These are phyloP conservation scores for Saccharomycopsis fermentans DNA, from an alignment of 805 yeast genomes.

Conservation along the genomic window DNA sequence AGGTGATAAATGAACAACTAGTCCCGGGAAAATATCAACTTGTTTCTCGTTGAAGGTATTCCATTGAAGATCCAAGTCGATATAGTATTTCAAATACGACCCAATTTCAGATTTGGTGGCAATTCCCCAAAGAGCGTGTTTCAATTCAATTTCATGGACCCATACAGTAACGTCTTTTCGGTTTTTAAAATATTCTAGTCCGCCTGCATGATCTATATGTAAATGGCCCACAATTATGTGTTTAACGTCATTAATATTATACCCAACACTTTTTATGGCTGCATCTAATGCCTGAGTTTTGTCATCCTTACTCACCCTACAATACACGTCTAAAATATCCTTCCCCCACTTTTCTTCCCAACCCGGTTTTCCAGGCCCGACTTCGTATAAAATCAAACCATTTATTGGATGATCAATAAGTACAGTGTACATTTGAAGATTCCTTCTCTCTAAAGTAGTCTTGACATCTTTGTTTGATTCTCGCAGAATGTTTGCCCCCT, in stretches of 20 bases:
- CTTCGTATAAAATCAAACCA: constrained; percentile 10
- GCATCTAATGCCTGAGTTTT: constrained; percentile 2
- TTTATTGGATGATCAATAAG: constrained; percentile 10
- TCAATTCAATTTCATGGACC: constrained; percentile 10
- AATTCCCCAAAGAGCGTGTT: constrained; percentile 11
- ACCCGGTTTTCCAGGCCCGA: constrained; percentile 13
- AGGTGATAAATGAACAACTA: constrained; percentile 7
- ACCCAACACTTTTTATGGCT: constrained; percentile 6
- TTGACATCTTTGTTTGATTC: not conserved
- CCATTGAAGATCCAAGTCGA: constrained; percentile 13
- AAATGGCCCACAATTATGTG: constrained; percentile 13
- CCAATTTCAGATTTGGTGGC: constrained; percentile 9
- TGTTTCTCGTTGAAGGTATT: constrained; percentile 7
- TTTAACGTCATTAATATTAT: constrained; percentile 7
- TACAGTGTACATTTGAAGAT: constrained; percentile 8
- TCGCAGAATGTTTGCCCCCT: constrained; percentile 3
- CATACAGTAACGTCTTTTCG: constrained; percentile 8
- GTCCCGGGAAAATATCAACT: constrained; percentile 9
- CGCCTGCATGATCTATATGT: constrained; percentile 14
- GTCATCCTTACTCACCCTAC: constrained; percentile 8
- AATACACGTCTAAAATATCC: constrained; percentile 5
- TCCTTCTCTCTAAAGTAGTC: not conserved
- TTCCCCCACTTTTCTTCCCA: constrained; percentile 11
- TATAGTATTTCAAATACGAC: constrained; percentile 6
- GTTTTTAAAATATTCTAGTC: constrained; percentile 8